Evolutionary conservation across 352 stramenopile species (phyloP).

Genomic region (Pythium volutum): DNA sequence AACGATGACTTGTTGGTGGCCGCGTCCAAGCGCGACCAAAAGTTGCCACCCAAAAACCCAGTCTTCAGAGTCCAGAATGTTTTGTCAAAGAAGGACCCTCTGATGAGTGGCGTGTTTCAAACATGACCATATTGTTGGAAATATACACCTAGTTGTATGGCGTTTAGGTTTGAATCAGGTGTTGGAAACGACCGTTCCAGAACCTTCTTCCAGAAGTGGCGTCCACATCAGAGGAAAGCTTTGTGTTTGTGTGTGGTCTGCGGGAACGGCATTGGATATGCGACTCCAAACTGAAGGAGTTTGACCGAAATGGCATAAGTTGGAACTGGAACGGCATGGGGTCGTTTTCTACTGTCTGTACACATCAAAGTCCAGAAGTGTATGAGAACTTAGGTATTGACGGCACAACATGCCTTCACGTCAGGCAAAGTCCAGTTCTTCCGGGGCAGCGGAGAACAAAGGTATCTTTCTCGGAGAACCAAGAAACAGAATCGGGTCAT

Average conservation of each 20-base stretch:
- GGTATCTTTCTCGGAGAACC: not conserved
- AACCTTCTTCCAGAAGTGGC: constrained; percentile 19
- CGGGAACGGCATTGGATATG: too few relatives aligned
- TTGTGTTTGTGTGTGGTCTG: not conserved
- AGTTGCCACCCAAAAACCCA: constrained; percentile 21
- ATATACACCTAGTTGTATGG: not conserved
- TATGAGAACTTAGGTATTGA: not conserved
- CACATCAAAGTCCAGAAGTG: too few relatives aligned
- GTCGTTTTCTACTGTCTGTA: too few relatives aligned
- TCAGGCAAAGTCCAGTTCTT: not conserved
- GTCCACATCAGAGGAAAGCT: constrained; percentile 8
- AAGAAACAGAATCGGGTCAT: not conserved
- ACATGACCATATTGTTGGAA: constrained; percentile 7
- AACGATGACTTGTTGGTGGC: constrained; percentile 15
- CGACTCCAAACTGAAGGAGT: too few relatives aligned
- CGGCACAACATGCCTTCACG: not conserved
- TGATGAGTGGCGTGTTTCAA: constrained; percentile 16
- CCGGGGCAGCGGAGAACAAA: not conserved
- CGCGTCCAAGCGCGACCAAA: not conserved
- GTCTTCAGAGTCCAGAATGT: constrained; percentile 17
- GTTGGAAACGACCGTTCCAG: constrained; percentile 21
- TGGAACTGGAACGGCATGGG: too few relatives aligned
- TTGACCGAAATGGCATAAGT: too few relatives aligned
- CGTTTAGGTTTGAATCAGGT: not conserved
- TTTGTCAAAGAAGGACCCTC: constrained; percentile 4